phyloP scores from a whole-genome alignment of 257 asterid genomes.

The Solanum paucissectum region DNA sequence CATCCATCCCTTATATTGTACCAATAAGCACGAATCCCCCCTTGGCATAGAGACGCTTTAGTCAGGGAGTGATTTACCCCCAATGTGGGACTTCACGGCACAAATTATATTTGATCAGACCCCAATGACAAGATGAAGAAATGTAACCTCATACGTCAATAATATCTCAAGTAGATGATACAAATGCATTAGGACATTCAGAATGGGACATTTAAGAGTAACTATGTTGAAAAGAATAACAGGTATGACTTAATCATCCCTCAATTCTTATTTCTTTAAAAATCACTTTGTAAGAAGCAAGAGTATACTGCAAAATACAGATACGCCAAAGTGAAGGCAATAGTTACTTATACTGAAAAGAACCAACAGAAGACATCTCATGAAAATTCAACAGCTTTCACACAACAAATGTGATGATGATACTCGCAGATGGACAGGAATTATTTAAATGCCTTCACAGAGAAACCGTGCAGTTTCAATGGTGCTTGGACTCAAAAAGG shows the following conservation, averaged over 20 bases:
- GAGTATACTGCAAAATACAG: neutral
- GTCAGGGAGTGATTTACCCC: neutral
- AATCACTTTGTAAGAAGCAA: neutral
- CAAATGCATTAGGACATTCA: neutral
- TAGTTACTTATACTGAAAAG: neutral
- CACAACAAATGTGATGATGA: constrained; percentile 5
- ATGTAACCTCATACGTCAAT: neutral
- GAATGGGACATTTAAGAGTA: neutral
- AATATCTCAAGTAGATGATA: neutral
- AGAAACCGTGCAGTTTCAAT: neutral
- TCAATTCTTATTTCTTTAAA: neutral
- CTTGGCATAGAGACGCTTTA: neutral
- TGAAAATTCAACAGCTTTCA: neutral
- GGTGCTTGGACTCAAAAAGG: constrained; percentile 54
- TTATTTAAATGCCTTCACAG: neutral
- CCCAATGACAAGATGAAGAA: neutral
- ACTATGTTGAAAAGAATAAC: neutral
- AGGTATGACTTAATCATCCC: neutral
- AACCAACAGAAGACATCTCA: neutral
- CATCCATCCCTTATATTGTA: neutral
- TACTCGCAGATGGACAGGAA: neutral
- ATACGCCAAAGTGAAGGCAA: neutral
- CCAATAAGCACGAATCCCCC: neutral
- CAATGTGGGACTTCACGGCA: neutral
- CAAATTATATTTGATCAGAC: neutral